Evolutionary conservation across 371 early-diverging fungal species (phyloP), one percentile per base, ranked within the genome.

Genomic region (Capillidium rhysosporum): DNA sequence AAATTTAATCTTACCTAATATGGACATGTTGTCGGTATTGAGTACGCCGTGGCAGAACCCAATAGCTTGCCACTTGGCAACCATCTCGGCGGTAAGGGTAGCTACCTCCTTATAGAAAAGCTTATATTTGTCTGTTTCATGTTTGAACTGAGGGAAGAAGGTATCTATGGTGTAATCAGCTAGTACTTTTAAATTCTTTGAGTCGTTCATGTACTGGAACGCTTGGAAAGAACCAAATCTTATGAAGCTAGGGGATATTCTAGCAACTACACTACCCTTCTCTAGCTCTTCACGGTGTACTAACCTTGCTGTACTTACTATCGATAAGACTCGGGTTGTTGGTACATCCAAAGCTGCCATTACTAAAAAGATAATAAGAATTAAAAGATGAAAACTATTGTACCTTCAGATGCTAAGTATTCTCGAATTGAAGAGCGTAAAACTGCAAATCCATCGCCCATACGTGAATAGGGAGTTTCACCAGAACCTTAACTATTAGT

Each of bases 21-120:
- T 65, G 1, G 87, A 86, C 86, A 89, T 86, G 55, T 89, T 90
- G 59, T 90, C 88, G 0, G 90, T 89, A 61, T 89, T 89, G 78
- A 92, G 76, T 0, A 87, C 87, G 14, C 90, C 89, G 56, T 87
- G 88, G 62, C 84, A 83, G 62, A 85, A 92, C 0, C 86, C 87
- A 62, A 57, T 8, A 12, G 85, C 72, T 67, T 90, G 89, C 94
- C 92, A 93, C 25, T 68, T 70, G 3, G 90, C 91, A 9, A 85
- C 77, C 72, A 84, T 77, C 8, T 58, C 47, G 0, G 89, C 92
- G 0, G 90, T 89, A n/a, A 69, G 66, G 43, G 63, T 59, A 1
- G 78, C 76, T 0, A 88, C 74, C 39, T 71, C 64, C 41, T 66
- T 59, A 54, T 86, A 72, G 46, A 90, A 65, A 39, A 62, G 58